Evolutionary conservation across 352 stramenopile genomes (phyloP).

Genomic region (Pythium rhizo-oryzae): DNA sequence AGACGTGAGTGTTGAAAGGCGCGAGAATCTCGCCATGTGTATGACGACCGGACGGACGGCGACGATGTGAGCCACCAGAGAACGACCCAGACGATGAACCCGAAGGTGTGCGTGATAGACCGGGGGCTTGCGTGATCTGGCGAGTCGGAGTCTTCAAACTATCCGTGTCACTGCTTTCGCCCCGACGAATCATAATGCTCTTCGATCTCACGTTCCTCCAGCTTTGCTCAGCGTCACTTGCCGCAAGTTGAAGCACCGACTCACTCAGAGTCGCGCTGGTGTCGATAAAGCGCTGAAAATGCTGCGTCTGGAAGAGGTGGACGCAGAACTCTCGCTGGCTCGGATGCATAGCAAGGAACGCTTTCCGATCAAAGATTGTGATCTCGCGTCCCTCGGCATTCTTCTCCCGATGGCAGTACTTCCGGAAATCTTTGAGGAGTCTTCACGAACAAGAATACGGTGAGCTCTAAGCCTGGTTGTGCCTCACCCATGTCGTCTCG

Average conservation of each 20-base stretch:
- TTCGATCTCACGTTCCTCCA: slow-evolving; percentile 48
- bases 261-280: slow-evolving; percentile 28
- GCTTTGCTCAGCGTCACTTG: slow-evolving; percentile 46
- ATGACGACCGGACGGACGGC: slow-evolving; percentile 18
- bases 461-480: neutral
- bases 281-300: slow-evolving; percentile 75
- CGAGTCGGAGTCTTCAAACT: slow-evolving; percentile 32
- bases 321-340: slow-evolving; percentile 64
- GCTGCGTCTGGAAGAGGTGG: slow-evolving; percentile 74
- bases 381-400: slow-evolving; percentile 21
- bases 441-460: slow-evolving; percentile 29
- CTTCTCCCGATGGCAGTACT: slow-evolving; percentile 44
- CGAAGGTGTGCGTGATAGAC: slow-evolving; percentile 19
- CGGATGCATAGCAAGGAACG: slow-evolving; percentile 59
- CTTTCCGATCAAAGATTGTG: slow-evolving; percentile 50
- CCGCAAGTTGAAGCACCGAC: slow-evolving; percentile 21
- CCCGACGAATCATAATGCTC: slow-evolving; percentile 44
- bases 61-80: slow-evolving; percentile 12
- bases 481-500: neutral
- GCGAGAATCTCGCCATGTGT: slow-evolving; percentile 11
- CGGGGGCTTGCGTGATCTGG: slow-evolving; percentile 37
- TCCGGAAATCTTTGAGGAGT: slow-evolving; percentile 63
- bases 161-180: slow-evolving; percentile 38
- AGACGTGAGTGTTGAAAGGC: slow-evolving; percentile 20
- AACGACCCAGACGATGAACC: slow-evolving; percentile 1